phyloP scores from a whole-genome alignment of 1,284 basidiomycete species.

The Porodaedalea pini region DNA sequence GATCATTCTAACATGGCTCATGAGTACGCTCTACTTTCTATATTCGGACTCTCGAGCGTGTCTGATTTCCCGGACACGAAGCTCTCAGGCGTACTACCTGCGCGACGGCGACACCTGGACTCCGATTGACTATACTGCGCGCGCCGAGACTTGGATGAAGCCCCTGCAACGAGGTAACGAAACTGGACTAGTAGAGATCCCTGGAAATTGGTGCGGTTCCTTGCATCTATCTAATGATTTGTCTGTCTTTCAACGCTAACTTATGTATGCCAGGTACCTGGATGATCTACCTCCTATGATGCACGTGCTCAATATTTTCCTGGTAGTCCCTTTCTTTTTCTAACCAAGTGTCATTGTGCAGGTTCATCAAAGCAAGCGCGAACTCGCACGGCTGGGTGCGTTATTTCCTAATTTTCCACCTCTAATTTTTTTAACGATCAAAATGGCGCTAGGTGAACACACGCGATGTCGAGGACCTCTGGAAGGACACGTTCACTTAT shows the following conservation, averaged over 20 bases:
- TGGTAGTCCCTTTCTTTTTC: neutral
- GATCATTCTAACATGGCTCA: conserved; percentile 69
- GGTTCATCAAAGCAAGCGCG: conserved; percentile 62
- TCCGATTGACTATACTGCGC: conserved; percentile 64
- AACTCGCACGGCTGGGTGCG: conserved; percentile 68
- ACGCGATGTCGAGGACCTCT: conserved; percentile 67
- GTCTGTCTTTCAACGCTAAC: neutral
- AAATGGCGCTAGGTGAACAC: conserved; percentile 50
- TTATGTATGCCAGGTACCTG: conserved; percentile 42
- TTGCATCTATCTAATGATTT: neutral
- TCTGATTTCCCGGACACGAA: conserved; percentile 29
- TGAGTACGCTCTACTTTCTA: conserved; percentile 38
- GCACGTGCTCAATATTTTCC: conserved; percentile 31
- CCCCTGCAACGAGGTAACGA: conserved; percentile 62
- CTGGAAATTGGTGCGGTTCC: conserved; percentile 56
- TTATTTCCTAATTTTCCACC: neutral
- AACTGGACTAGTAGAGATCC: conserved; percentile 71
- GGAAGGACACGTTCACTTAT: conserved; percentile 75
- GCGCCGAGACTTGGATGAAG: conserved; percentile 73
- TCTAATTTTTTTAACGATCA: neutral
- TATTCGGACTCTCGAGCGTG: neutral
- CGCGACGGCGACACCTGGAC: conserved; percentile 70
- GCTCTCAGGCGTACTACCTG: conserved; percentile 70
- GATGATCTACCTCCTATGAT: conserved; percentile 74
- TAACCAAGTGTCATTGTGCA: conserved; percentile 22